phyloP scores from a whole-genome alignment of 768 basidiomycete species.

The Russula emetica region DNA sequence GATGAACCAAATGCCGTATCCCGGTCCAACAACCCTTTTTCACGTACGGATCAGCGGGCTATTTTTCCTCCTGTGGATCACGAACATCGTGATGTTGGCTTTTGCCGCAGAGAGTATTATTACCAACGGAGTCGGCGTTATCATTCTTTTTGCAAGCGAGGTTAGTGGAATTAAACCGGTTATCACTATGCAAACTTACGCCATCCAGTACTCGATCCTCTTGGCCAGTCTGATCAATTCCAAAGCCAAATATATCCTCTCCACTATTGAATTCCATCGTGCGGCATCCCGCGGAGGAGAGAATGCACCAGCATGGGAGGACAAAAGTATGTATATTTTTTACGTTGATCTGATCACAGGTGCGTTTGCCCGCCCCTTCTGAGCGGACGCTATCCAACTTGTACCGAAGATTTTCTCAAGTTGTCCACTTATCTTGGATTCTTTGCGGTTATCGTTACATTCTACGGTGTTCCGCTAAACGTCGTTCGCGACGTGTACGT shows the following conservation, averaged over 20 bases:
- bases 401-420: constrained; percentile 81
- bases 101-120: constrained; percentile 79
- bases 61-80: constrained; percentile 67
- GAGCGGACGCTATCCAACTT: constrained; percentile 18
- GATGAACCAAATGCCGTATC: constrained; percentile 97
- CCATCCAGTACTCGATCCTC: constrained; percentile 75
- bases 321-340: constrained; percentile 96
- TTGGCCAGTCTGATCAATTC: constrained; percentile 76
- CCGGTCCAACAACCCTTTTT: constrained; percentile 76
- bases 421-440: constrained; percentile 88
- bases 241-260: constrained; percentile 77
- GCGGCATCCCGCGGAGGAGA: constrained; percentile 75
- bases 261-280: constrained; percentile 73
- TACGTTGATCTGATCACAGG: constrained; percentile 91
- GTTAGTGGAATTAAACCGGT: constrained; percentile 41
- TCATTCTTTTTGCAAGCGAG: constrained; percentile 95
- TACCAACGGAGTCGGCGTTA: constrained; percentile 75
- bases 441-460: constrained; percentile 90
- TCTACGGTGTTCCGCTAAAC: constrained; percentile 93
- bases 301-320: constrained; percentile 90
- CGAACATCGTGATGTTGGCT: constrained; percentile 72
- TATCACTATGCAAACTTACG: constrained; percentile 21
- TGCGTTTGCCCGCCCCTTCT: constrained; percentile 37
- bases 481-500: constrained; percentile 97
- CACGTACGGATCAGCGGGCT: constrained; percentile 78